Percentiles rank a stretch among this genome's conserved stretches.
Conservation (phyloP, 305 asterid genomes). For the Lippia alba region DNA sequence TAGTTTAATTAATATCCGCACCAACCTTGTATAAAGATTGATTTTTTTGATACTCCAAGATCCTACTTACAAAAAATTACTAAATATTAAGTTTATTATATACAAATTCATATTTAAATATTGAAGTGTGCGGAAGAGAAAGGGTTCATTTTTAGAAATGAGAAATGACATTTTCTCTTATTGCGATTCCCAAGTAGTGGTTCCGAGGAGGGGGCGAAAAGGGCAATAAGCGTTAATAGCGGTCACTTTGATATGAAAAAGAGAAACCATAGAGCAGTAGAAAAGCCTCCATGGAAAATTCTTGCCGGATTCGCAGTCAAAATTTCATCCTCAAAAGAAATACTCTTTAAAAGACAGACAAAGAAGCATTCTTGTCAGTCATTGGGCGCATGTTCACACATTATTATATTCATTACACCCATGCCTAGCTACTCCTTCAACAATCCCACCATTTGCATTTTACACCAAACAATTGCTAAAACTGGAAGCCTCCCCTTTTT, state of each 20-base stretch:
- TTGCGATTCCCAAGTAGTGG: conserved; percentile 33
- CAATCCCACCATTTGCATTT: conserved; percentile 33
- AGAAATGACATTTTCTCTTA: background rate
- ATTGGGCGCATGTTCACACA: conserved; percentile 41
- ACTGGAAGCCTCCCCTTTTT: conserved; percentile 1
- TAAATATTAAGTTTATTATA: no score
- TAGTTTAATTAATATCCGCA: background rate
- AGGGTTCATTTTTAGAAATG: no score
- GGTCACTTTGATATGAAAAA: conserved; percentile 73
- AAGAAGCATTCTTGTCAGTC: conserved; percentile 82
- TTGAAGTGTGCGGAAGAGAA: conserved; percentile 3
- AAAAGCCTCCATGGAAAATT: conserved; percentile 82
- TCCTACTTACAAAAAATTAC: conserved; percentile 24
- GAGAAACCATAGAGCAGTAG: conserved; percentile 77
- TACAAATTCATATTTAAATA: conserved; percentile 1
- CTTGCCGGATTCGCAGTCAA: conserved; percentile 62
- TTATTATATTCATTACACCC: conserved; percentile 20
- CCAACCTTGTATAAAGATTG: conserved; percentile 11
- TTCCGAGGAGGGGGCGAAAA: conserved; percentile 50
- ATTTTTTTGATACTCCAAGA: conserved; percentile 32
- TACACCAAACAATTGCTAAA: conserved; percentile 14
- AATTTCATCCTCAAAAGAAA: conserved; percentile 29
- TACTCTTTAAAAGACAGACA: conserved; percentile 63
- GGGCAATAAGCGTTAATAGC: conserved; percentile 55
- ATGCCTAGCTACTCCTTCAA: conserved; percentile 26